Base-by-base conservation (phyloP, 2,329 filamentous ascomycete species). In the Penicillium vulpinum region DNA sequence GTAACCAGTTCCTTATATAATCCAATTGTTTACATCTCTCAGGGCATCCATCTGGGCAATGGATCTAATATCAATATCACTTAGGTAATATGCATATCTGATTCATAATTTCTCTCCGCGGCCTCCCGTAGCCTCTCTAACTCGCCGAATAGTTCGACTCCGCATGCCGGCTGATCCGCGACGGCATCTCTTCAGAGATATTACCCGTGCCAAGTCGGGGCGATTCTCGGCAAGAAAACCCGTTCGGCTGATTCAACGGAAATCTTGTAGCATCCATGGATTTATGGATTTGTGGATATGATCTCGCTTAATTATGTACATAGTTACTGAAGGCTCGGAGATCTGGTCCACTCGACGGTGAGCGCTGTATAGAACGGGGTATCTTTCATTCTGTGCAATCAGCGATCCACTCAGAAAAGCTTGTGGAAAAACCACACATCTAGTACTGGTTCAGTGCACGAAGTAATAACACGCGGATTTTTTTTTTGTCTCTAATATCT, bases 131-230 rank as follows among this genome's bases (percentile, higher is more conserved):
- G 39, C 26, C 35, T 47, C 29, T n/a, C 18, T 26, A 10, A n/a
- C 22, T 15, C 18, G 13, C 24, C 13, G 38, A 18, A 31, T 41
- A 35, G 15, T 24, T 31, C 21, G 31, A 33, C 38, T 41, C 47
- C 49, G 18, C 33, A 29, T 22, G 38, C 26, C 51, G 24, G 13
- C 33, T 28, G 24, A 49, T 50, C 40, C 31, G 15, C 33, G 31
- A 8, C 33, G 15, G 26, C 22, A 24, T 46, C 26, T 13, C 11
- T 24, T 35, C 29, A 26, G 11, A 38, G 47, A 40, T 26, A 22
- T 26, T 54, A 31, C 40, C 44, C 28, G 29, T 50, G 38, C 44
- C 52, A 54, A 54, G 52, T 50, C 38, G 44, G 36, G 21, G 13
- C 9, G 16, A 43, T 22, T 54, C n/a, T 54, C n/a, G 40, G 29